phyloP scores from a whole-genome alignment of 495 filamentous ascomycete genomes.

The Penicillium herquei region DNA sequence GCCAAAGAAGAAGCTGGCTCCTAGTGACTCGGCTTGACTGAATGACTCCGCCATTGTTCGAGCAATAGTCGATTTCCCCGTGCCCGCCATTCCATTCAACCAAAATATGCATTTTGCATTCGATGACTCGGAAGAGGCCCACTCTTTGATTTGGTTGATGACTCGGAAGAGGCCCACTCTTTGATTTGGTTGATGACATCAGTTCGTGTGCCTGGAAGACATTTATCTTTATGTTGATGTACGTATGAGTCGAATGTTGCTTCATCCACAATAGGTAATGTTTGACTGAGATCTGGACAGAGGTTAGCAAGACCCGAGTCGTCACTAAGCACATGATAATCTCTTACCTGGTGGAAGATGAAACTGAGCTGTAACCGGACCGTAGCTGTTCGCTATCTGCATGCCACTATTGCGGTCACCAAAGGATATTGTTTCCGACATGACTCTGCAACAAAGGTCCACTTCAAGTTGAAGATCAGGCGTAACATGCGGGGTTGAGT shows the following conservation, averaged over 20 bases:
- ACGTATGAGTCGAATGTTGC: not conserved
- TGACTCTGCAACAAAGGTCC: too few species aligned
- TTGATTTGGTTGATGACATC: not conserved
- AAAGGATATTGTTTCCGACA: too few species aligned
- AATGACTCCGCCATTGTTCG: not conserved
- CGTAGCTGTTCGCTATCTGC: too few species aligned
- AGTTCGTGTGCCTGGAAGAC: not conserved
- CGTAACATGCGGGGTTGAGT: too few species aligned
- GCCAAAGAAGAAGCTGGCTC: constrained; percentile 1
- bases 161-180: not conserved
- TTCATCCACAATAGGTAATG: not conserved
- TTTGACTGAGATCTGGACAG: not conserved
- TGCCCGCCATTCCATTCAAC: constrained; percentile 11
- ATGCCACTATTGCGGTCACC: too few species aligned
- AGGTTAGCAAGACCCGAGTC: not conserved
- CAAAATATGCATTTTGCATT: constrained; percentile 31
- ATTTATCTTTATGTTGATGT: constrained; percentile 1
- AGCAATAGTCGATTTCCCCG: not conserved
- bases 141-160: not conserved
- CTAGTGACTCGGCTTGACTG: not conserved
- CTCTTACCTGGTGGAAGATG: too few species aligned
- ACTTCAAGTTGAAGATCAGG: too few species aligned
- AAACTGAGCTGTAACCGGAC: too few species aligned
- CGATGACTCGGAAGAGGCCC: not conserved
- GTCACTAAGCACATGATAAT: too few species aligned